These are phyloP conservation scores for Botrytis squamosa DNA, from an alignment of 2,329 filamentous ascomycete species.

Conservation along the genomic window DNA sequence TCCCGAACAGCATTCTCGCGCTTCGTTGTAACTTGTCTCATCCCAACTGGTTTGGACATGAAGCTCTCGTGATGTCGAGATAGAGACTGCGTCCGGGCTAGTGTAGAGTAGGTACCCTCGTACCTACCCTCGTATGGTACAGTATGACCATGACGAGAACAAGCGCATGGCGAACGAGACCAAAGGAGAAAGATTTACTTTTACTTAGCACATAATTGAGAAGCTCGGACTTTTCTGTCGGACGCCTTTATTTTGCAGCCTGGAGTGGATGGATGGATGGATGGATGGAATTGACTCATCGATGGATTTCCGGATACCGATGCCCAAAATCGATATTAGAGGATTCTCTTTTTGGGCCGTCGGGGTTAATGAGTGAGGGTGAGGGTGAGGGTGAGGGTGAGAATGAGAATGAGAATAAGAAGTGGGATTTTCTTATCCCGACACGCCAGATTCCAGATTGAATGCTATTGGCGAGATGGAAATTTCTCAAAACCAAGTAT, in stretches of 20 bases:
- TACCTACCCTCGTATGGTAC: background rate
- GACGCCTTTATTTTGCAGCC: slow-evolving; percentile 8
- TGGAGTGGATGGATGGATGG: background rate
- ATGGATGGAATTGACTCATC: slow-evolving; percentile 15
- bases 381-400: no score
- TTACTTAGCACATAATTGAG: background rate
- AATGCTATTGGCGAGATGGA: background rate
- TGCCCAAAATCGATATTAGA: background rate
- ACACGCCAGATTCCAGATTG: background rate
- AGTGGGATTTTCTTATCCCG: background rate
- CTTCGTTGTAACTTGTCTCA: background rate
- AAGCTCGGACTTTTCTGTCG: slow-evolving; percentile 3
- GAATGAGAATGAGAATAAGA: background rate
- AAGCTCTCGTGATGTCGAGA: slow-evolving; percentile 6
- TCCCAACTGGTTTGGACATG: background rate
- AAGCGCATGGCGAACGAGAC: background rate
- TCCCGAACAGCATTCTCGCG: background rate
- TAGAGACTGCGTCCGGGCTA: background rate
- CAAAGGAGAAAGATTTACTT: background rate
- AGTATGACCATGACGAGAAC: background rate
- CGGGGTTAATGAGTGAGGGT: background rate
- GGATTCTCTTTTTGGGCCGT: background rate
- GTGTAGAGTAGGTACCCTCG: background rate
- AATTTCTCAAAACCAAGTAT: background rate
- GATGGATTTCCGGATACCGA: background rate